These are phyloP conservation scores for Symbiodinium pilosum DNA, from an alignment of 73 alveolate species.

Conservation along the genomic window DNA sequence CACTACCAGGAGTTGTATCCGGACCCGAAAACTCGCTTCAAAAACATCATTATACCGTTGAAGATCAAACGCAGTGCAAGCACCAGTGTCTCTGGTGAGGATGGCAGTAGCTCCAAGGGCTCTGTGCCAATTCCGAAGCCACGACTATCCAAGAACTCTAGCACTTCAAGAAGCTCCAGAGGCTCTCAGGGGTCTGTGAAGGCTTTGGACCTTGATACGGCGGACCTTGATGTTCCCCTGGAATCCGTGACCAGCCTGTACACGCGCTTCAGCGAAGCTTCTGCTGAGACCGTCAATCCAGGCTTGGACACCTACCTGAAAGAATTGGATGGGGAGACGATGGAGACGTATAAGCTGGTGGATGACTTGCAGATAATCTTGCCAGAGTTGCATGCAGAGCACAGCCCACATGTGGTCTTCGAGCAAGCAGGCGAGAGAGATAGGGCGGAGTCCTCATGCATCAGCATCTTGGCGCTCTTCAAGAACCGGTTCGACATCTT, in stretches of 20 bases:
- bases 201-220: background rate
- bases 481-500: conserved; percentile 64
- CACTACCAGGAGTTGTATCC: conserved; percentile 86
- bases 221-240: background rate
- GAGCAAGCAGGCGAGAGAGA: conserved; percentile 65
- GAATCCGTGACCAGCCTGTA: background rate
- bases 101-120: background rate
- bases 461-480: background rate
- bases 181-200: background rate
- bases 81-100: background rate
- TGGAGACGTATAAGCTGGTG: background rate
- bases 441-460: conserved; percentile 28
- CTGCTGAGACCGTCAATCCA: background rate
- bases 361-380: background rate
- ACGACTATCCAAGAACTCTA: background rate
- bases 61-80: background rate
- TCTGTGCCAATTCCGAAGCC: background rate
- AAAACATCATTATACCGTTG: conserved; percentile 40
- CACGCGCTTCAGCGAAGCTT: background rate
- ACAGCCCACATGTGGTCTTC: conserved; percentile 36
- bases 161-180: background rate
- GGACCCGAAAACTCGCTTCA: conserved; percentile 62
- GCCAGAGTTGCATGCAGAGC: conserved; percentile 18
- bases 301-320: conserved; percentile 2
- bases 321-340: background rate